A percentile compares a stretch with the other conserved stretches of the same genome.
Conservation (phyloP, 495 filamentous ascomycete species). For the Trichoderma gamsii region DNA sequence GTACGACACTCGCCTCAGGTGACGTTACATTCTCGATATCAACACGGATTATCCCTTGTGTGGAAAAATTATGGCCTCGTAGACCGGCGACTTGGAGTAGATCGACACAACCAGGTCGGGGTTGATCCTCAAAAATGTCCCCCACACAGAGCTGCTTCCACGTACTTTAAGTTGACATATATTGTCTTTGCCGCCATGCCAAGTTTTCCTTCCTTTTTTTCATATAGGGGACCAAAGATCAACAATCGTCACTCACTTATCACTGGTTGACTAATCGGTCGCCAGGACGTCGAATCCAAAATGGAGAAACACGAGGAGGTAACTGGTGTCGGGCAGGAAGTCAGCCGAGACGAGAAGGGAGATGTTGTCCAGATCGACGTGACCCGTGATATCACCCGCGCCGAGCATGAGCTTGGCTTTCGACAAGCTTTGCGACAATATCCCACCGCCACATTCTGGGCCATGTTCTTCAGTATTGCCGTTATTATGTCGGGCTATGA, state of each 20-base stretch:
- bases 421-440: conserved; percentile 36
- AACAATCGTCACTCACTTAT: background rate
- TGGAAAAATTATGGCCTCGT: background rate
- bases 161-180: background rate
- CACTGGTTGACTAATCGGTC: background rate
- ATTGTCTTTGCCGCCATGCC: background rate
- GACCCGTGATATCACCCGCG: conserved; percentile 5
- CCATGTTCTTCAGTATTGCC: conserved; percentile 42
- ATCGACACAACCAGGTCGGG: background rate
- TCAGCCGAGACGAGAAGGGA: background rate
- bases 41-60: background rate
- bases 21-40: background rate
- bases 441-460: conserved; percentile 46
- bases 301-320: conserved; percentile 2
- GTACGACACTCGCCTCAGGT: background rate
- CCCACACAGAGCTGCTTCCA: background rate
- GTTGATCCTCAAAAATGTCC: background rate
- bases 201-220: background rate
- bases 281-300: background rate
- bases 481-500: conserved; percentile 57
- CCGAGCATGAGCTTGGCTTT: conserved; percentile 38
- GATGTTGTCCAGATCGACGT: background rate
- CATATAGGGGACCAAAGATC: background rate
- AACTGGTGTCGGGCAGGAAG: background rate
- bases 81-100: background rate